These are phyloP conservation scores for Hygrophoropsis aurantiaca DNA, from an alignment of 768 basidiomycete species.

Conservation along the genomic window DNA sequence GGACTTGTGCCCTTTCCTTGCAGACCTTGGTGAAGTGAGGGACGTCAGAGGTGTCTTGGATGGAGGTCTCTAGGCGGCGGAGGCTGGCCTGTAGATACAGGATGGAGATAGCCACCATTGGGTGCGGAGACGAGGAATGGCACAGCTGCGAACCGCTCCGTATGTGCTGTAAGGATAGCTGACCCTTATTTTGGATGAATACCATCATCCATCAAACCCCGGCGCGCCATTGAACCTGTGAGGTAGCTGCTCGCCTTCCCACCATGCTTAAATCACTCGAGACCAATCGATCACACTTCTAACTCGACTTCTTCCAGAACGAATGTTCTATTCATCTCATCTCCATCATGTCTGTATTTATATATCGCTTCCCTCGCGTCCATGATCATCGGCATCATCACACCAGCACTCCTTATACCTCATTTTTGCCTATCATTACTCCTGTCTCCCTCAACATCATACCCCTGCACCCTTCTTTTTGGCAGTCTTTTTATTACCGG, in stretches of 20 bases:
- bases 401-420: too few relatives aligned
- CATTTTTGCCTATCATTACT: too few relatives aligned
- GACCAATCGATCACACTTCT: too few relatives aligned
- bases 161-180: slow-evolving; percentile 27
- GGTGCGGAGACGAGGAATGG: slow-evolving; percentile 12
- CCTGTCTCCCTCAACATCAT: too few relatives aligned
- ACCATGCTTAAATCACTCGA: slow-evolving; percentile 5
- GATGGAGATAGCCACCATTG: slow-evolving; percentile 14
- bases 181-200: slow-evolving; percentile 27
- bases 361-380: too few relatives aligned
- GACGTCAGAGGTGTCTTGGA: slow-evolving; percentile 93
- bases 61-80: slow-evolving; percentile 61
- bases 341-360: too few relatives aligned
- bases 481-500: too few relatives aligned
- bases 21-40: slow-evolving; percentile 80
- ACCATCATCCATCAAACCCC: slow-evolving; percentile 19
- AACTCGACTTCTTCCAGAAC: too few relatives aligned
- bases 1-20: slow-evolving; percentile 91
- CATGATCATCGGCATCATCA: too few relatives aligned
- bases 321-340: too few relatives aligned
- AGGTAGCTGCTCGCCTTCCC: slow-evolving; percentile 11
- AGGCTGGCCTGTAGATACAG: slow-evolving; percentile 15
- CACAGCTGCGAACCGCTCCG: slow-evolving; percentile 19
- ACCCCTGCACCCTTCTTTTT: too few relatives aligned
- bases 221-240: slow-evolving; percentile 1